Evolutionary conservation across 306 rosid species (phyloP).

Genomic region (Citrullus colocynthis): DNA sequence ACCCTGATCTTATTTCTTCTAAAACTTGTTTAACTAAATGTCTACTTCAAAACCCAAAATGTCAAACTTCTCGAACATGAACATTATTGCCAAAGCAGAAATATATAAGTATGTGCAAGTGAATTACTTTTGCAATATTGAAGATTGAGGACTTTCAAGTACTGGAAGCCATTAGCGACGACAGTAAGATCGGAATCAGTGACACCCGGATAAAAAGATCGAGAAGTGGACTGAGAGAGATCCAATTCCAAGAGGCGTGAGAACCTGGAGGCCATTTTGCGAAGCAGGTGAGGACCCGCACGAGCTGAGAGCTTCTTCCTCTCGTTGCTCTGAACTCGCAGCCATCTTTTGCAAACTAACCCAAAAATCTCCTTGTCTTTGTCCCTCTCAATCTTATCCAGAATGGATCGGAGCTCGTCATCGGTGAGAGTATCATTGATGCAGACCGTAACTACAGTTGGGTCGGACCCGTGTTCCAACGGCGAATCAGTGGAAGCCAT

Average conservation of each 20-base stretch:
- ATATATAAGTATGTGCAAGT: background rate
- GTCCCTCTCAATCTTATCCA: constrained; percentile 44
- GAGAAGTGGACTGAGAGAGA: constrained; percentile 75
- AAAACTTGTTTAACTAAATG: background rate
- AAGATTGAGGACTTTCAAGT: constrained; percentile 54
- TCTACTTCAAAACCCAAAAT: background rate
- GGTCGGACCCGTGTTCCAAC: constrained; percentile 2
- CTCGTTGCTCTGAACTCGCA: constrained; percentile 73
- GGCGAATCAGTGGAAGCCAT: constrained; percentile 26
- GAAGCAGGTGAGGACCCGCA: constrained; percentile 85
- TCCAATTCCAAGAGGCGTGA: constrained; percentile 57
- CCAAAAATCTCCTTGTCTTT: constrained; percentile 78
- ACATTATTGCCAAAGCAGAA: background rate
- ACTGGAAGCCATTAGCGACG: constrained; percentile 53
- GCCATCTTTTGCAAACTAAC: constrained; percentile 82
- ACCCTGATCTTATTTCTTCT: background rate
- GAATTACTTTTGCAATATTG: constrained; percentile 65
- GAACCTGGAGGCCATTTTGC: constrained; percentile 71
- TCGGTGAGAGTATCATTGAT: constrained; percentile 59
- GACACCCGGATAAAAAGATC: constrained; percentile 93
- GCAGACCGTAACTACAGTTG: constrained; percentile 8
- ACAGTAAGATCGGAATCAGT: constrained; percentile 74
- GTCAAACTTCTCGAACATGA: background rate
- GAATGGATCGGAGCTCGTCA: constrained; percentile 73
- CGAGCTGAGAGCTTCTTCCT: constrained; percentile 85